Percentiles rank a stretch among this genome's conserved stretches.
Evolutionary conservation across 108 stramenopile species (phyloP).

Genomic region (Cyclotella distinguenda): DNA sequence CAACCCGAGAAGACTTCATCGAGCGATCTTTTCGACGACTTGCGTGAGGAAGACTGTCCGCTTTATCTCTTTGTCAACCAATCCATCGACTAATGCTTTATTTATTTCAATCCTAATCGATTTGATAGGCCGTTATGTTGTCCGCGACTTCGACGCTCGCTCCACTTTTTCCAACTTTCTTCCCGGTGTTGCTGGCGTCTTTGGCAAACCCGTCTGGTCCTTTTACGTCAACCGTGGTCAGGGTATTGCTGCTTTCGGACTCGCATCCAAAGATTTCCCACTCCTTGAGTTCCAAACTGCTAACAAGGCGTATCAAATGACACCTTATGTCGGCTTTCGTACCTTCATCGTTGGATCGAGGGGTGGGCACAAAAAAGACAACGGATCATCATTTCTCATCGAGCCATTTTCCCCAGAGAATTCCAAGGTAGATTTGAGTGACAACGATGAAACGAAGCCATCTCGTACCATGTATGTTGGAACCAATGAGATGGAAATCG

Average conservation of each 20-base stretch:
- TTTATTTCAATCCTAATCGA: background rate
- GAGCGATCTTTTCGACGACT: conserved; percentile 9
- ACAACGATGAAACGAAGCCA: conserved; percentile 60
- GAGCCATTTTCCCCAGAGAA: conserved; percentile 74
- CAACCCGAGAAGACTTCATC: background rate
- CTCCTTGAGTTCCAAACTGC: conserved; percentile 92
- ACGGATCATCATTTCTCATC: conserved; percentile 54
- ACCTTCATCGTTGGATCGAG: conserved; percentile 86
- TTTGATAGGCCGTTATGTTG: conserved; percentile 68
- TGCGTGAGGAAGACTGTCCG: conserved; percentile 3
- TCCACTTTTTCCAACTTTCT: conserved; percentile 85
- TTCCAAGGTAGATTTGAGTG: conserved; percentile 52
- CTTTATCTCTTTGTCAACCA: background rate
- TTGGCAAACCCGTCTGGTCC: conserved; percentile 90
- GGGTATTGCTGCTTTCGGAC: conserved; percentile 86
- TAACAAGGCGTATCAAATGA: conserved; percentile 94
- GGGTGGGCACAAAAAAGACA: conserved; percentile 37
- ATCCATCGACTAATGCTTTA: background rate
- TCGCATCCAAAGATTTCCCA: conserved; percentile 86
- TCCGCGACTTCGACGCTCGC: conserved; percentile 84
- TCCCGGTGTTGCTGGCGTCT: conserved; percentile 86
- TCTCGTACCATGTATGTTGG: conserved; percentile 90
- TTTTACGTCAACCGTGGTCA: conserved; percentile 98
- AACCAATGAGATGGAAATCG: conserved; percentile 89
- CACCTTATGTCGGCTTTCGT: conserved; percentile 90